Evolutionary conservation across 2,329 filamentous ascomycete species (phyloP).

Genomic region (Gremmenia infestans): DNA sequence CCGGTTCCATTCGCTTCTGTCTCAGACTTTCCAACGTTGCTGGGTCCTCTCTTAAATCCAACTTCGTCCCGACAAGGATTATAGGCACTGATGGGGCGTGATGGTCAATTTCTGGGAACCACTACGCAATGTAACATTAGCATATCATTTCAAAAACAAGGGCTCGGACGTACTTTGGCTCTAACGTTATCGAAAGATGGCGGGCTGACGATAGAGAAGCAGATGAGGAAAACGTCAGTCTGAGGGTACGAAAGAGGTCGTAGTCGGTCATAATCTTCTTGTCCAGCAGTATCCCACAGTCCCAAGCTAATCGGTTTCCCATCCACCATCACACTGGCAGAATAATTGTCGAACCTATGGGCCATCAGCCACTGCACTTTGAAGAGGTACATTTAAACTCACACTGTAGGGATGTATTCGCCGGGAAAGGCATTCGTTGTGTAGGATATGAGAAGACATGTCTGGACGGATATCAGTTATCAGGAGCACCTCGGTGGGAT

Average conservation of each 20-base stretch:
- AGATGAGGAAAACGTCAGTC: slow-evolving; percentile 97
- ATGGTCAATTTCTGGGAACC: slow-evolving; percentile 96
- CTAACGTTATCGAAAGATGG: slow-evolving; percentile 99
- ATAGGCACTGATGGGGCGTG: slow-evolving; percentile 94
- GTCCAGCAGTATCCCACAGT: slow-evolving; percentile 96
- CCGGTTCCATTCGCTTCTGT: slow-evolving; percentile 94
- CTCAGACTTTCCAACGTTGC: slow-evolving; percentile 76
- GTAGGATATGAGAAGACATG: slow-evolving; percentile 98
- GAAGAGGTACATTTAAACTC: slow-evolving; percentile 33
- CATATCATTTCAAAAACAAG: not conserved
- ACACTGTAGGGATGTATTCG: slow-evolving; percentile 99
- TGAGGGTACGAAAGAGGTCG: slow-evolving; percentile 95
- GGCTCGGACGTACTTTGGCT: slow-evolving; percentile 68
- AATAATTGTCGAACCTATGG: slow-evolving; percentile 93
- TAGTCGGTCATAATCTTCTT: slow-evolving; percentile 96
- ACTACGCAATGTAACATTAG: slow-evolving; percentile 47
- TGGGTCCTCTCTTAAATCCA: slow-evolving; percentile 88
- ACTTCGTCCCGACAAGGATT: slow-evolving; percentile 94
- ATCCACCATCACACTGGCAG: slow-evolving; percentile 97
- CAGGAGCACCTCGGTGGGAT: not conserved
- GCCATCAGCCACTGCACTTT: slow-evolving; percentile 14
- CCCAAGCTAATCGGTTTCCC: slow-evolving; percentile 95
- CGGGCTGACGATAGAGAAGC: slow-evolving; percentile 96
- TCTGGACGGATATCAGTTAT: slow-evolving; percentile 51
- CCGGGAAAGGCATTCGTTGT: slow-evolving; percentile 99